Evolutionary conservation across 305 asterid species (phyloP).

Genomic region (Salvia sclarea): DNA sequence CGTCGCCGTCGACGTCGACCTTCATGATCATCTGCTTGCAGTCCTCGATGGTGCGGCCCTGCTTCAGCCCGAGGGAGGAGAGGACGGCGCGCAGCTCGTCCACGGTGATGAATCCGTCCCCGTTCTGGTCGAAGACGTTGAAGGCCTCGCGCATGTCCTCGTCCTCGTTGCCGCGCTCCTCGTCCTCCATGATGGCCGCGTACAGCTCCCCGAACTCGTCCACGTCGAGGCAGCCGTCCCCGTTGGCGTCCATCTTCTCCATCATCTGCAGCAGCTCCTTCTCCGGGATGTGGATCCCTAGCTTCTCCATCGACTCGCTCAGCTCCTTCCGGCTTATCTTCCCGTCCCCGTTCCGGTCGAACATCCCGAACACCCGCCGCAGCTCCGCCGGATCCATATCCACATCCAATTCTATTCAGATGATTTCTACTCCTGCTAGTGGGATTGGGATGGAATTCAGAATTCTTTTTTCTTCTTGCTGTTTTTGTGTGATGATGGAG

Average conservation of each 20-base stretch:
- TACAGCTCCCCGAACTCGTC: conserved; percentile 57
- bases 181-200: conserved; percentile 47
- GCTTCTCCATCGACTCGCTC: conserved; percentile 48
- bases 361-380: conserved; percentile 54
- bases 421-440: too few relatives aligned
- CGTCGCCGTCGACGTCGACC: conserved; percentile 71
- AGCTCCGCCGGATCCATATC: conserved; percentile 56
- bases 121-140: conserved; percentile 64
- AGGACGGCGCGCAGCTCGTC: conserved; percentile 61
- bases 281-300: conserved; percentile 55
- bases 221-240: conserved; percentile 55
- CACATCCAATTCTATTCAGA: too few relatives aligned
- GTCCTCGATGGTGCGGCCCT: conserved; percentile 57
- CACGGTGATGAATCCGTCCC: conserved; percentile 66
- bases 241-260: conserved; percentile 57
- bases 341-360: conserved; percentile 62
- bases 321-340: conserved; percentile 53
- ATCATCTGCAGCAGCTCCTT: conserved; percentile 55
- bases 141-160: conserved; percentile 68
- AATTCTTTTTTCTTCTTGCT: neutral
- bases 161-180: conserved; percentile 45
- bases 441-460: neutral
- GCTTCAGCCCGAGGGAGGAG: conserved; percentile 57
- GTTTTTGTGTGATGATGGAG: neutral
- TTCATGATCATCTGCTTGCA: conserved; percentile 58